Base-by-base conservation (phyloP, 768 basidiomycete genomes). In the Suillus discolor region DNA sequence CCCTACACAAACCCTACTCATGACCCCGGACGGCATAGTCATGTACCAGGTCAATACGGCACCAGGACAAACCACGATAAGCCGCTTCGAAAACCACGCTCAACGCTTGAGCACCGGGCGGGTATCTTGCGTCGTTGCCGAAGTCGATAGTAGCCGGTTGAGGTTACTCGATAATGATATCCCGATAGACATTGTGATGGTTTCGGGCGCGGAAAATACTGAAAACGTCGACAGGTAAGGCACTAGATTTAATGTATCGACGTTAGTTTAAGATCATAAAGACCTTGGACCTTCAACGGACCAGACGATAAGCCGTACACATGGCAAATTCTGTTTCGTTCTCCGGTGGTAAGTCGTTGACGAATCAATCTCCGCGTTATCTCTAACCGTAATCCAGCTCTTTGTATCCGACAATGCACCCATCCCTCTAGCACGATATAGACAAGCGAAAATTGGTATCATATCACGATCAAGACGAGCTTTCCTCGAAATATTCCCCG, bases 281-380 rank as follows among this genome's bases (percentile, higher is more conserved):
- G 79, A 45, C 75, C 75, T 12, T 80, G 81, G 81, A 70, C 74
- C 42, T 79, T 83, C 64, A 71, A 66, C 5, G 75, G 79, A 8
- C 74, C 80, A 20, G 78, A 81, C 65, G 67, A 67, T 20, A 69
- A 73, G 65, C 68, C 72, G 38, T 79, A 80, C 66, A 77, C 72
- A 62, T 80, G 81, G 80, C 78, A 80, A 62, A 69, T 83, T 61
- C 75, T 78, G 66, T 67, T 79, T 20, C 76, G 74, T 23, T 78
- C 69, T 18, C 81, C 79, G 18, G 75, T 78, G 25, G 81, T 81
- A 69, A 64, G 74, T 66, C 41, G 1, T 42, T 15, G 31, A 28
- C 20, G 2, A 51, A 61, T 15, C 6, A 8, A 25, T 60, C 4
- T 34, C 11, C 31, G 12, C 41, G 59, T 12, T 20, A 31, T 42